Base-by-base conservation (phyloP, 768 basidiomycete species). In the Boletus reticuloceps region DNA sequence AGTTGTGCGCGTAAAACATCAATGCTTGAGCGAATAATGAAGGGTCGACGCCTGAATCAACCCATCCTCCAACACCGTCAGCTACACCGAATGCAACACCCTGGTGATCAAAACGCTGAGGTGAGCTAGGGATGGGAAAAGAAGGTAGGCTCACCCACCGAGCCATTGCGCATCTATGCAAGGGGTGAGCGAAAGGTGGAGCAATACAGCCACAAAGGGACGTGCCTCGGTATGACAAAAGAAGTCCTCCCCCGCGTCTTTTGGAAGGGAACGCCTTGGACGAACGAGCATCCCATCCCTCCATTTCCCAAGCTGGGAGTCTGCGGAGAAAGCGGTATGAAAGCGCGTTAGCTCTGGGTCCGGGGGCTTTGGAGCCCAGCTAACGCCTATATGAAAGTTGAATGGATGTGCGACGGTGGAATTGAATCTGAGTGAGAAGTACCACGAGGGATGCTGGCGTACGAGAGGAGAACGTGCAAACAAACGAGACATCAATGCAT, bases 11-110 rank as follows among this genome's bases (percentile, higher is more conserved):
- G 70, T 90, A 86, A 70, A 86, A 94, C 89, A 95, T 94, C 48
- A 98, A 75, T 0, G 91, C 83, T 72, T 97, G 94, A 1, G 93
- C 86, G 75, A 95, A 98, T 43, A 95, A 75, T 0, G 92, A 86
- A 1, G 92, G 92, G 71, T 97, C 93, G 50, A 91, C 82, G 16
- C 91, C 89, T 27, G 82, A 81, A 37, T 86, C 82, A 46, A 83
- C 80, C 95, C 95, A 98, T 19, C 94, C 94, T 2, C 94, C 94
- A 5, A 97, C 94, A 19, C 94, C 94, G 63, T 98, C 94, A 38
- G 94, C 91, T 6, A 97, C 82, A 37, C 91, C 93, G 50, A 97
- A 77, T 3, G 88, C 82, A 29, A 91, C 68, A 22, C 89, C 89
- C 89, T 91, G 31, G n/a, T 22, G 0, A 44, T 22, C 16, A 20